phyloP scores from a whole-genome alignment of 208 protist genomes.

The Trypanosoma caninum region DNA sequence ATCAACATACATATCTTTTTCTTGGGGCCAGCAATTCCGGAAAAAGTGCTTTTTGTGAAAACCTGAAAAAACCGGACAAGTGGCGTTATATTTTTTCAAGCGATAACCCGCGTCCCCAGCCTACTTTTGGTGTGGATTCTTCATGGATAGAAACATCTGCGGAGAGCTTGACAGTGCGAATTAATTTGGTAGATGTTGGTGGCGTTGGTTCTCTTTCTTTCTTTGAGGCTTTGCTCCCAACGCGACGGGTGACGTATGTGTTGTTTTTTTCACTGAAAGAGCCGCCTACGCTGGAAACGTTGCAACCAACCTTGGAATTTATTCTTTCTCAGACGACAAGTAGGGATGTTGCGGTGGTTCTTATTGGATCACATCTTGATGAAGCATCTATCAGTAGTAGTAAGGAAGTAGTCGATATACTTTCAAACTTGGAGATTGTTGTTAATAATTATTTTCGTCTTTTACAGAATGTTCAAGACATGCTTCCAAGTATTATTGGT shows the following conservation, averaged over 20 bases:
- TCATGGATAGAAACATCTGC: conserved; percentile 10
- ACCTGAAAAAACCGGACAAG: conserved; percentile 43
- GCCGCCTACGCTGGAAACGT: conserved; percentile 28
- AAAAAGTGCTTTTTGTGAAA: conserved; percentile 55
- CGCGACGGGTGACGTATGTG: conserved; percentile 63
- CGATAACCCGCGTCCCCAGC: conserved; percentile 5
- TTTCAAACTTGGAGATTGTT: conserved; percentile 58
- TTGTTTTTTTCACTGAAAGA: conserved; percentile 66
- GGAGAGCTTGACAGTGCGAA: conserved; percentile 24
- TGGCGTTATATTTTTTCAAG: conserved; percentile 50
- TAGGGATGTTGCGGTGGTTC: conserved; percentile 24
- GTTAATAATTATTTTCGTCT: conserved; percentile 63
- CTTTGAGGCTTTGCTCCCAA: conserved; percentile 58
- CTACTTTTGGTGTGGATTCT: conserved; percentile 27
- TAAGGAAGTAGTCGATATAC: conserved; percentile 20
- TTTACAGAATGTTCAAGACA: conserved; percentile 52
- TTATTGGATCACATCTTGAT: conserved; percentile 42
- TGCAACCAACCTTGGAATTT: conserved; percentile 55
- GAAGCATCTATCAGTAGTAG: neutral
- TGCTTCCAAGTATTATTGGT: conserved; percentile 62
- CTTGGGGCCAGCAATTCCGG: conserved; percentile 47
- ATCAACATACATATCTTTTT: conserved; percentile 74
- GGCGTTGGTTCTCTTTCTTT: conserved; percentile 62
- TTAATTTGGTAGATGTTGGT: conserved; percentile 63
- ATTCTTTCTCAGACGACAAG: conserved; percentile 60